Percentiles rank a stretch among this genome's conserved stretches.
Conservation (phyloP, 2,329 filamentous ascomycete species). For the Aotearoamyces nothofagi region DNA sequence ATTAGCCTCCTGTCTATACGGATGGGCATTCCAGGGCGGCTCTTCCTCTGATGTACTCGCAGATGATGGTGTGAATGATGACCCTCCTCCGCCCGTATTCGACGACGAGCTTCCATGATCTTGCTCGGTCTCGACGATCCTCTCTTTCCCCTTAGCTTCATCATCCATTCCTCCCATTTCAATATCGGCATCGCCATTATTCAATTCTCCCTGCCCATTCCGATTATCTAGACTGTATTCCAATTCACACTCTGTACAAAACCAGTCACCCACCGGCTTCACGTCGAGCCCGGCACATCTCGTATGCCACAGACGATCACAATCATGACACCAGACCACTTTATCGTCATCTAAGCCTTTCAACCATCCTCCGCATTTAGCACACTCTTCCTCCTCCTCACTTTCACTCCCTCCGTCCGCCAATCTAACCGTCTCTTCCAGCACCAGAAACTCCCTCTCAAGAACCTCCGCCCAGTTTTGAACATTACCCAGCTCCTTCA, state of each 20-base stretch:
- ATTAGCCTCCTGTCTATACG: too few relatives aligned
- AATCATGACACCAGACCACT: constrained; percentile 1
- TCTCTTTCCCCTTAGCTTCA: constrained; percentile 6
- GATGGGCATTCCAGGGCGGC: too few relatives aligned
- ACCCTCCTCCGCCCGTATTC: too few relatives aligned
- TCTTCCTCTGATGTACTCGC: too few relatives aligned
- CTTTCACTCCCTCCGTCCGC: constrained; percentile 24
- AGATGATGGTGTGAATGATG: too few relatives aligned
- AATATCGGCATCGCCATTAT: constrained; percentile 4
- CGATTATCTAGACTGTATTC: constrained; percentile 1
- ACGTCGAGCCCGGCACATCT: constrained; percentile 1
- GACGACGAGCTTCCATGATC: too few relatives aligned
- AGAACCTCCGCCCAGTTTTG: constrained; percentile 82
- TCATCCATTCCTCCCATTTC: constrained; percentile 4
- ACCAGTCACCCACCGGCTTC: constrained; percentile 1
- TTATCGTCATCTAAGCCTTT: constrained; percentile 6
- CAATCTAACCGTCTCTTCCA: constrained; percentile 49
- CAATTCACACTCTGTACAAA: constrained; percentile 1
- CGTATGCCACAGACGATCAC: constrained; percentile 1
- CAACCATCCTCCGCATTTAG: constrained; percentile 6
- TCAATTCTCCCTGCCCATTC: constrained; percentile 1
- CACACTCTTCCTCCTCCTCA: constrained; percentile 15
- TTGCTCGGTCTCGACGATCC: constrained; percentile 4
- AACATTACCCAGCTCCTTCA: constrained; percentile 70
- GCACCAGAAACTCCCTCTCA: constrained; percentile 47